Base-by-base conservation (phyloP, 768 basidiomycete genomes). In the Auricularia sp. region DNA sequence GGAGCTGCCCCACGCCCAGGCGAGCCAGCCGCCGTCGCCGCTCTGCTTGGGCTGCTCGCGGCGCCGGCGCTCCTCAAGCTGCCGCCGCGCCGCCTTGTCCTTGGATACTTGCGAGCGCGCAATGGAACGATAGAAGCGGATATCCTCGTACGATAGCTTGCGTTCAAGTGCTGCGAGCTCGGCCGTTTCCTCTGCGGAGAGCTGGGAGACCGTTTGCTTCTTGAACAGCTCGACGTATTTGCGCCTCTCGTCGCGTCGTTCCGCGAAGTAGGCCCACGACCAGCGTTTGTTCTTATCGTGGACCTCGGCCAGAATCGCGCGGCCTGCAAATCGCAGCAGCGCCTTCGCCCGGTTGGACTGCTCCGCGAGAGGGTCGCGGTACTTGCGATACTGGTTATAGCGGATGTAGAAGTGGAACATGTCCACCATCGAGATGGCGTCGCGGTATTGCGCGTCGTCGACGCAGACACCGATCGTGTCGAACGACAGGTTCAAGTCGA, bases 331-430 rank as follows among this genome's bases (percentile, higher is more conserved):
- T 62, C 79, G 81, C 51, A 94, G 79, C 62, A 93, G 78, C 7
- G 92, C 87, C 69, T 76, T 82, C 2, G 90, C 83, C 3, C 79
- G 77, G 72, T 89, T 91, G 42, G 75, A 72, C 24, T 76, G 70
- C 58, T 87, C 86, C 21, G 79, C 77, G n/a, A 84, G 81, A 56
- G 78, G 72, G 2, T 92, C 91, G 39, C 88, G 84, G 74, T 85
- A 93, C 75, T 86, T 88, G 66, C 85, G 88, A 76, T 98, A 98
- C 81, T 90, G 89, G 67, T 85, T 85, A 70, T 87, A 87, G 63
- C 97, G 85, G 58, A 88, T 82, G 75, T 96, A 97, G 66, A 98
- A 88, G 73, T 98, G 96, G 75, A 96, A 97, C 83, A 98, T 94
- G 74, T 98, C 95, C 66, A 94, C 80, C 56, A 98, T 82, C 24